Conservation (phyloP, 192 early-diverging fungal genomes). For the Linnemannia zychae region DNA sequence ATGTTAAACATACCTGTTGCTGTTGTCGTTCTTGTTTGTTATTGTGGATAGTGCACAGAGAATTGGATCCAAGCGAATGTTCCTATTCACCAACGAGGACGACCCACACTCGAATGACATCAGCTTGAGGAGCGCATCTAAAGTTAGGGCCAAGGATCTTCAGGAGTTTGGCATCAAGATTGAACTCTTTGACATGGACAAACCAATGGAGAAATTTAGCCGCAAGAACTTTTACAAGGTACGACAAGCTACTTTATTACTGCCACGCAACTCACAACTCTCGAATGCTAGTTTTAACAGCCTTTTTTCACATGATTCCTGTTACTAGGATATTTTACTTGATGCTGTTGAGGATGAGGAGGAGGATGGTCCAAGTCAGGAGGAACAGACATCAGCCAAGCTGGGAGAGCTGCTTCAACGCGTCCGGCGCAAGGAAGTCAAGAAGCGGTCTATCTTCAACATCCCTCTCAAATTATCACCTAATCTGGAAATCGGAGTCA, state of each 20-base stretch:
- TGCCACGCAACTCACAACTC: not conserved
- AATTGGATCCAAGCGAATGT: conserved; percentile 72
- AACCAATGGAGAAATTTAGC: conserved; percentile 64
- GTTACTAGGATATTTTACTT: conserved; percentile 54
- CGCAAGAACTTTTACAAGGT: conserved; percentile 73
- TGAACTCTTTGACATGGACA: conserved; percentile 73
- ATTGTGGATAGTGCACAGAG: conserved; percentile 57
- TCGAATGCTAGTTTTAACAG: not conserved
- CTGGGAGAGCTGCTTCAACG: conserved; percentile 64
- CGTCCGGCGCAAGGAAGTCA: conserved; percentile 73
- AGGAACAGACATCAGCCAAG: conserved; percentile 41
- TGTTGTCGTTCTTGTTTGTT: not conserved
- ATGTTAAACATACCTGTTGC: not conserved
- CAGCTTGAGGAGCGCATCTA: conserved; percentile 64
- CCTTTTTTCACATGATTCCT: not conserved
- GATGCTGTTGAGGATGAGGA: conserved; percentile 49
- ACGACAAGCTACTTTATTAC: not conserved
- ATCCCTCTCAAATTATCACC: conserved; percentile 73
- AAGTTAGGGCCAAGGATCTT: conserved; percentile 75
- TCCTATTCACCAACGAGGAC: conserved; percentile 80
- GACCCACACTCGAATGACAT: conserved; percentile 68
- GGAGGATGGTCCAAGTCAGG: conserved; percentile 19
- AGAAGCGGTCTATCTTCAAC: conserved; percentile 70
- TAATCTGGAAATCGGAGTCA: conserved; percentile 76
- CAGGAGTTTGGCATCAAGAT: conserved; percentile 69